Conservation (phyloP, 2,329 filamentous ascomycete species). For the Aspergillus ibericus region DNA sequence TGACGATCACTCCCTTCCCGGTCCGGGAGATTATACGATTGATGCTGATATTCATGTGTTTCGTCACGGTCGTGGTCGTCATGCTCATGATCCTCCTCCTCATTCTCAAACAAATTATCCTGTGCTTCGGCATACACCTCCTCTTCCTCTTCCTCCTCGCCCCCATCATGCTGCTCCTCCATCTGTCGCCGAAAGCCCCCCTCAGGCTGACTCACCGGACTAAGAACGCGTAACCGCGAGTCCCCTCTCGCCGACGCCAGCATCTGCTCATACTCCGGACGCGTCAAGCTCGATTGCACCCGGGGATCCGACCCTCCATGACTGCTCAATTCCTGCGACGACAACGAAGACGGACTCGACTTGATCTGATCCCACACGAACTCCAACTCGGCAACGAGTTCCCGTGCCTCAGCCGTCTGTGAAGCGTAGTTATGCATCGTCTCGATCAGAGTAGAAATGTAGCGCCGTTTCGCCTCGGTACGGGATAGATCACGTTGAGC, state of each 20-base stretch:
- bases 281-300: conserved; percentile 31
- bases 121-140: conserved; percentile 39
- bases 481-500: conserved; percentile 77
- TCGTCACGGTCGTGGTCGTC: conserved; percentile 3
- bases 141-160: conserved; percentile 35
- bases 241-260: conserved; percentile 44
- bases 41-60: conserved; percentile 1
- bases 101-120: conserved; percentile 33
- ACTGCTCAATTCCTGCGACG: background rate
- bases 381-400: conserved; percentile 91
- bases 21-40: conserved; percentile 5
- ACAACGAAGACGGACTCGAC: conserved; percentile 66
- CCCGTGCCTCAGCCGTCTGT: conserved; percentile 74
- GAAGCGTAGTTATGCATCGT: conserved; percentile 96
- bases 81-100: conserved; percentile 15
- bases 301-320: conserved; percentile 21
- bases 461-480: conserved; percentile 90
- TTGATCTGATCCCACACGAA: conserved; percentile 99
- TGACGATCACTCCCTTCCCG: conserved; percentile 13
- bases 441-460: conserved; percentile 90
- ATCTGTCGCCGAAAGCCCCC: conserved; percentile 29
- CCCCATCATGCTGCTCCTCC: conserved; percentile 36
- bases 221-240: conserved; percentile 68
- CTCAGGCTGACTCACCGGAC: conserved; percentile 81
- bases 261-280: conserved; percentile 45